A percentile compares a stretch with the other conserved stretches of the same genome.
phyloP scores from a whole-genome alignment of 2,329 filamentous ascomycete genomes.

The Purpureocillium lavendulum region DNA sequence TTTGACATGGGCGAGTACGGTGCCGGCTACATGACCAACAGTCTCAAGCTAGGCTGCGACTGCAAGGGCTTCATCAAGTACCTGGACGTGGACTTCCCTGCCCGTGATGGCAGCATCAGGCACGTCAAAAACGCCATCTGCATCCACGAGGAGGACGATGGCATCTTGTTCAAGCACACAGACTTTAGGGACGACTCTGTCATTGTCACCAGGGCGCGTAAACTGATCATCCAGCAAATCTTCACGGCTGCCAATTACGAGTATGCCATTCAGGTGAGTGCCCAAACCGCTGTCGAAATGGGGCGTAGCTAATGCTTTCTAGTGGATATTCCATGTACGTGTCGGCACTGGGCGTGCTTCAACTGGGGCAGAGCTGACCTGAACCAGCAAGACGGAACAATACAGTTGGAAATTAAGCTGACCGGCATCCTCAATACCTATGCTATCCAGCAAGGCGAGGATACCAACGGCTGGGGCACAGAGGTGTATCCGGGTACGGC shows the following conservation, averaged over 20 bases:
- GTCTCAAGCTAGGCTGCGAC: constrained; percentile 52
- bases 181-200: constrained; percentile 53
- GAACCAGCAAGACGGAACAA: constrained; percentile 52
- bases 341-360: too few species aligned
- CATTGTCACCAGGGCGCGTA: constrained; percentile 47
- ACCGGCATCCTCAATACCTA: constrained; percentile 36
- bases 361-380: constrained; percentile 28
- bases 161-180: constrained; percentile 57
- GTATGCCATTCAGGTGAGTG: constrained; percentile 21
- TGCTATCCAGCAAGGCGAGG: constrained; percentile 28
- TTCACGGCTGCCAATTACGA: constrained; percentile 62
- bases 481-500: constrained; percentile 33
- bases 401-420: constrained; percentile 48
- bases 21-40: constrained; percentile 57
- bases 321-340: too few species aligned
- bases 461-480: constrained; percentile 43
- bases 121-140: constrained; percentile 50
- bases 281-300: too few species aligned
- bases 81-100: constrained; percentile 27
- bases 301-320: too few species aligned
- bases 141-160: constrained; percentile 34
- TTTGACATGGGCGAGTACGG: constrained; percentile 64
- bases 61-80: constrained; percentile 52
- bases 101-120: constrained; percentile 44
- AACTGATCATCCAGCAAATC: constrained; percentile 55